These are phyloP conservation scores for Potentilla sterilis DNA, from an alignment of 306 rosid genomes.

Conservation along the genomic window DNA sequence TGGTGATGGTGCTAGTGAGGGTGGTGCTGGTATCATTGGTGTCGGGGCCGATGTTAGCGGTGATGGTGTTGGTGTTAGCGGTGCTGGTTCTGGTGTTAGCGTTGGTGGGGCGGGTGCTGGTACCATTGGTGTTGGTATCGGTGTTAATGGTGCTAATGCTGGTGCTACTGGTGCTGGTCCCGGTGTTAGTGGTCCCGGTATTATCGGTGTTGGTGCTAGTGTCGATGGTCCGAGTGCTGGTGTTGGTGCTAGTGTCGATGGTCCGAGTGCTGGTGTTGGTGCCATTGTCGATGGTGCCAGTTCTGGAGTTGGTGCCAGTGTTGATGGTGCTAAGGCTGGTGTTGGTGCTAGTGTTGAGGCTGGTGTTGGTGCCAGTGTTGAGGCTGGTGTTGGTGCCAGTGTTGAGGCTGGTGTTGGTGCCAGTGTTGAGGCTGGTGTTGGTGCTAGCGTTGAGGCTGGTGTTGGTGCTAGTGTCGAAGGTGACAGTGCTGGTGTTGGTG, in stretches of 20 bases:
- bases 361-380: constrained; percentile 29
- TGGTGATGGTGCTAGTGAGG: neutral
- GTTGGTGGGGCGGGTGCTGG: neutral
- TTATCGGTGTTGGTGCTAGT: neutral
- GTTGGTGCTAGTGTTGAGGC: no score
- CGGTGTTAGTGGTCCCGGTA: neutral
- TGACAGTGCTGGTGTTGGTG: no score
- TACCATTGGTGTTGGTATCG: neutral
- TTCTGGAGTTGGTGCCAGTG: neutral
- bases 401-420: neutral
- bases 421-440: neutral
- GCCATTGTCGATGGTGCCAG: constrained; percentile 28
- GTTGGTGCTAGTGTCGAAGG: neutral
- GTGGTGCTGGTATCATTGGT: neutral
- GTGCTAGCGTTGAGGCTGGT: neutral
- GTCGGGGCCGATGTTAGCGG: neutral
- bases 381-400: neutral
- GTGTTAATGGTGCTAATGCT: neutral
- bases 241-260: neutral
- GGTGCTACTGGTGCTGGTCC: neutral
- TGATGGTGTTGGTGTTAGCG: neutral
- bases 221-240: neutral
- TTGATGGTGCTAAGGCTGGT: neutral
- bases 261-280: neutral
- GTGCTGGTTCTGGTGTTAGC: neutral